A percentile compares a stretch with the other conserved stretches of the same genome.
These are phyloP conservation scores for Ceratobasidium sp. DNA, from an alignment of 1,284 basidiomycete genomes.

Conservation along the genomic window DNA sequence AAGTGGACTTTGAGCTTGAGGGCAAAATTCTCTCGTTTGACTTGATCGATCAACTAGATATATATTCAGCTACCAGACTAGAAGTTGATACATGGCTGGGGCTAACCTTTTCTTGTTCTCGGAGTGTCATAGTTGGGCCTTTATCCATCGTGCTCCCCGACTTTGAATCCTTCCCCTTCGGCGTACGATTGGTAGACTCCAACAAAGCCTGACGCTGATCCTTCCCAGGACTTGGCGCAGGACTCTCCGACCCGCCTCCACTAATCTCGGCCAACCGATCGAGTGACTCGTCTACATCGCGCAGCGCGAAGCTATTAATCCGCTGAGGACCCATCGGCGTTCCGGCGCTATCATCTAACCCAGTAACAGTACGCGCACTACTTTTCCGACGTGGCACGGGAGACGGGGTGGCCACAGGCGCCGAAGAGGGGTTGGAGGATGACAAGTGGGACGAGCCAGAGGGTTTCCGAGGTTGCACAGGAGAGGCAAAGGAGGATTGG, in stretches of 20 bases:
- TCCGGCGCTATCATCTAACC: constrained; percentile 4
- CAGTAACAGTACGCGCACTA: constrained; percentile 33
- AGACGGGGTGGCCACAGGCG: constrained; percentile 28
- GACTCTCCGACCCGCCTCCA: constrained; percentile 23
- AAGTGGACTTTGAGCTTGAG: constrained; percentile 95
- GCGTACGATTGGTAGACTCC: constrained; percentile 16
- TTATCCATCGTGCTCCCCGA: constrained; percentile 23
- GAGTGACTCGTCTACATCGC: constrained; percentile 38
- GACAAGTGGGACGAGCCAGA: constrained; percentile 20
- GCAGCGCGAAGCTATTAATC: constrained; percentile 41
- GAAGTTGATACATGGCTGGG: neutral
- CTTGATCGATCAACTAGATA: constrained; percentile 86
- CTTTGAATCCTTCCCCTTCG: constrained; percentile 28
- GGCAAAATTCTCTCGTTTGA: constrained; percentile 96
- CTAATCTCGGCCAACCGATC: constrained; percentile 37
- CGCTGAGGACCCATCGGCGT: constrained; percentile 33
- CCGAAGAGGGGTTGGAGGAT: constrained; percentile 24
- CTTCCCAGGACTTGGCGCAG: constrained; percentile 28
- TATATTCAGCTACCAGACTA: neutral
- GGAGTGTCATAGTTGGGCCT: constrained; percentile 70
- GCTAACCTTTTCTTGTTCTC: constrained; percentile 93
- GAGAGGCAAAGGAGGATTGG: constrained; percentile 37
- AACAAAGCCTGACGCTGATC: constrained; percentile 13
- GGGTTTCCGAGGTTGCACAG: constrained; percentile 16
- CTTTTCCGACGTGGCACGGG: constrained; percentile 28